Percentiles rank a stretch among this genome's conserved stretches.
phyloP scores from a whole-genome alignment of 2,329 filamentous ascomycete species.

The Bipolaris bicolor region DNA sequence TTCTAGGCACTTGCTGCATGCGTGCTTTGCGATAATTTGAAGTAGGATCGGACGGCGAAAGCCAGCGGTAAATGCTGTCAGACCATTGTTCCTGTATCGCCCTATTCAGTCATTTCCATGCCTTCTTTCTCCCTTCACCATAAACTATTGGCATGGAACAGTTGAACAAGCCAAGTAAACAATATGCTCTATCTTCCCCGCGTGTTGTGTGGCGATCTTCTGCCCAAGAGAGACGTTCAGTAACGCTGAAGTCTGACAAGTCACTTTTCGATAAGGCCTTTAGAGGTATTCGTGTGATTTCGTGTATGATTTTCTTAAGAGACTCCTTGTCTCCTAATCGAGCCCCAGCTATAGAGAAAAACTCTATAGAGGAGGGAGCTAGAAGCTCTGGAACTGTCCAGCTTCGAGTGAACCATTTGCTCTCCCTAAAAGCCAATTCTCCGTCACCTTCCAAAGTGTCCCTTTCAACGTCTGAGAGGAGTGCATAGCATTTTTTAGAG shows the following conservation, averaged over 20 bases:
- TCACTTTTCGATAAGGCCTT: background rate
- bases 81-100: slow-evolving; percentile 16
- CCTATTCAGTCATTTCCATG: slow-evolving; percentile 24
- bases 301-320: background rate
- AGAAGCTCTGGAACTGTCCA: slow-evolving; percentile 29
- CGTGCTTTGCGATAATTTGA: slow-evolving; percentile 44
- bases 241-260: background rate
- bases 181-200: slow-evolving; percentile 25
- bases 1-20: slow-evolving; percentile 36
- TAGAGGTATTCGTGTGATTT: background rate
- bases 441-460: too few relatives aligned
- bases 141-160: slow-evolving; percentile 21
- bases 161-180: slow-evolving; percentile 26
- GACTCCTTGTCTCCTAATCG: background rate
- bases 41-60: slow-evolving; percentile 46
- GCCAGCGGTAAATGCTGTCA: slow-evolving; percentile 33
- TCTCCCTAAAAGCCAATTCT: too few relatives aligned
- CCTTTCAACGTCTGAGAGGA: too few relatives aligned
- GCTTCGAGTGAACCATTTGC: slow-evolving; percentile 25
- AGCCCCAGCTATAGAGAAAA: slow-evolving; percentile 18
- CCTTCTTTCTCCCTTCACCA: slow-evolving; percentile 4
- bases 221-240: slow-evolving; percentile 8
- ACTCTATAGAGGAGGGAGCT: slow-evolving; percentile 15
- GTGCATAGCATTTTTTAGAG: too few relatives aligned
- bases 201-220: slow-evolving; percentile 23